These are phyloP conservation scores for Leucocoprinus leucothites DNA, from an alignment of 768 basidiomycete genomes.

Conservation along the genomic window DNA sequence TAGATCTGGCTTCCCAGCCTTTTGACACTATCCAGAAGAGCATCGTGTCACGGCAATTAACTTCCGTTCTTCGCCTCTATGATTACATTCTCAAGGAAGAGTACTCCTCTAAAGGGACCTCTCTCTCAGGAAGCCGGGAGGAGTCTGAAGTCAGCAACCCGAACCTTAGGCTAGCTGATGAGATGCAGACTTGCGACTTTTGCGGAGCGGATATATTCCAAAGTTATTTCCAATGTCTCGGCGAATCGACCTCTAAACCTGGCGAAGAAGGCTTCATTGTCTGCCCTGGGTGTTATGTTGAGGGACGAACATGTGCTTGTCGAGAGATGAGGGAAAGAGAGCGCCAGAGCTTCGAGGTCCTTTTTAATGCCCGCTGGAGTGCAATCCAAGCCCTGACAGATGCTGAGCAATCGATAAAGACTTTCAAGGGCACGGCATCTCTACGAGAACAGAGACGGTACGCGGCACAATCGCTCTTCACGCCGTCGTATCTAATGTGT, in stretches of 20 bases:
- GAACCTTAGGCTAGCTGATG: conserved; percentile 13
- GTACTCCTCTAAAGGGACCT: conserved; percentile 18
- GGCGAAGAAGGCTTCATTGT: conserved; percentile 46
- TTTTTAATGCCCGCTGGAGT: conserved; percentile 11
- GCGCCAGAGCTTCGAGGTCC: conserved; percentile 19
- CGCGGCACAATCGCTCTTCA: not conserved
- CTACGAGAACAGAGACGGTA: conserved; percentile 3
- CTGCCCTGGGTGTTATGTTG: conserved; percentile 72
- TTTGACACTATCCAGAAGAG: not conserved
- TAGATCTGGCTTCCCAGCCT: conserved; percentile 9
- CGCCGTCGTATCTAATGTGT: not conserved
- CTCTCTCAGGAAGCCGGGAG: not conserved
- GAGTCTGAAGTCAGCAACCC: not conserved
- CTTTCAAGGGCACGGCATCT: conserved; percentile 2
- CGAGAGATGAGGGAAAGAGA: conserved; percentile 59
- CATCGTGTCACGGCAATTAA: conserved; percentile 22
- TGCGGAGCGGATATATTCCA: conserved; percentile 82
- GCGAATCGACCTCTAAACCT: not conserved
- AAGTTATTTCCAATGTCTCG: conserved; percentile 70
- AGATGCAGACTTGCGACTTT: conserved; percentile 63
- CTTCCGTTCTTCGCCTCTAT: conserved; percentile 41
- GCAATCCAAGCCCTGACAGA: conserved; percentile 13
- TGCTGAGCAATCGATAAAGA: not conserved
- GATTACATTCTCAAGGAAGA: conserved; percentile 53
- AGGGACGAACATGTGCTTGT: conserved; percentile 74